These are phyloP conservation scores for Coemansia sp. DNA, from an alignment of 192 early-diverging fungal species.

Conservation along the genomic window DNA sequence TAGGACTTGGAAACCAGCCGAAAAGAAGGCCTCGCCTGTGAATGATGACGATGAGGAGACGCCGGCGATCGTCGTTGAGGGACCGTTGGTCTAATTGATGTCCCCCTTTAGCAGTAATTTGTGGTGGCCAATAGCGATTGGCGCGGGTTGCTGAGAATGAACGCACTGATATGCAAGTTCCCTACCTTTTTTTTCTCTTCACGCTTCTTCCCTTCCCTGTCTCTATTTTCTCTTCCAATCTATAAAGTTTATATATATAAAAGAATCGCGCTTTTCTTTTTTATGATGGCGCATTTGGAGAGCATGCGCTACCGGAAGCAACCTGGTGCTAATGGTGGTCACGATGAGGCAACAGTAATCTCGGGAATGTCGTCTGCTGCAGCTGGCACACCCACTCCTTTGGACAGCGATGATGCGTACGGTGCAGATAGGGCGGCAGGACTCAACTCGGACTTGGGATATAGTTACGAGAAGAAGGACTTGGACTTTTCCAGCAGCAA, in stretches of 20 bases:
- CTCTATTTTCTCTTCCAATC: neutral
- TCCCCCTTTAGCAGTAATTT: neutral
- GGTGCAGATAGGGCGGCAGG: constrained; percentile 12
- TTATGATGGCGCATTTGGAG: constrained; percentile 55
- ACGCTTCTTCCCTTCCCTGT: neutral
- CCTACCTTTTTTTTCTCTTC: neutral
- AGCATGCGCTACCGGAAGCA: constrained; percentile 59
- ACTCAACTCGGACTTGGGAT: constrained; percentile 32
- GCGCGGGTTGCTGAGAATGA: neutral
- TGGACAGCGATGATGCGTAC: constrained; percentile 16
- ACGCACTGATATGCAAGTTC: neutral
- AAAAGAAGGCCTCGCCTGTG: neutral
- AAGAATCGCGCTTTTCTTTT: neutral
- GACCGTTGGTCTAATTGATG: constrained; percentile 17
- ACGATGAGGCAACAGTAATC: constrained; percentile 54
- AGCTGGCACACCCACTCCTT: constrained; percentile 24
- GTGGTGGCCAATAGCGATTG: neutral
- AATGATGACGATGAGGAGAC: constrained; percentile 10
- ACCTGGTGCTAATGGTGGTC: constrained; percentile 45
- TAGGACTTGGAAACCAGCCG: constrained; percentile 40
- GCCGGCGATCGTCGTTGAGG: constrained; percentile 12
- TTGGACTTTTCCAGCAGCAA: constrained; percentile 31
- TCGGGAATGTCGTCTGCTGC: constrained; percentile 44
- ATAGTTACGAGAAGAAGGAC: constrained; percentile 57
- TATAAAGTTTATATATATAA: neutral